Evolutionary conservation across 179 eudicot genomes (phyloP), one percentile per base, ranked within the genome.

Genomic region (Carnegiea gigantea): DNA sequence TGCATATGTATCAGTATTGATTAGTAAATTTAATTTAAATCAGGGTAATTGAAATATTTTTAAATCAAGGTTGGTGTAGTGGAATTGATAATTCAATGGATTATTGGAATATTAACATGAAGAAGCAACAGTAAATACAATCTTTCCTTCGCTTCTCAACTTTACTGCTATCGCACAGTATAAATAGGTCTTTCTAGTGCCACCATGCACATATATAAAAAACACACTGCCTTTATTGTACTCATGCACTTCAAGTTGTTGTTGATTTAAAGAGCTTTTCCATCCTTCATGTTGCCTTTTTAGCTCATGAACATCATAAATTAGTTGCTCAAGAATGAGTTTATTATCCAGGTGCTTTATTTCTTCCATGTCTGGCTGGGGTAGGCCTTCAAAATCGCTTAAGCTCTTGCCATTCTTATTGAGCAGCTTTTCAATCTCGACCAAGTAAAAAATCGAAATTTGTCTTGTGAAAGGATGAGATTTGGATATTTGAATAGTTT

Each of bases 141-240:
- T 33, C 36, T 33, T 33, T 33, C 36, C 3, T 33, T 81, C 68
- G 1, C 49, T 20, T 36, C 76, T 12, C 13, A 80, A 28, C 38
- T 62, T 72, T 3, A 40, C 9, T 14, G 40, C 57, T n/a, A 70
- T 18, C 1, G 75, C 9, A 2, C 3, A 33, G 2, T 33, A 33
- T 33, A 79, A 9, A 12, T 40, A 80, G 0, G 80, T 83, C 3
- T 83, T 83, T 0, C 80, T 73, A 0, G 67, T 76, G 5, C 83
- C 83, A 64, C 73, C 36, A 33, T 33, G 36, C 36, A 1, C 36
- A 33, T 33, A 33, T 33, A 33, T 3, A 33, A 33, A 33, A 17
- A 74, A 74, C 14, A 28, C 75, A 8, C 60, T 43, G 0, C 78
- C 78, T 15, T 9, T 1, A 2, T 33, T 8, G 5, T 21, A 33